Evolutionary conservation across 106 monocot genomes (phyloP), one percentile per base, ranked within the genome.

Genomic region (Narthecium ossifragum): DNA sequence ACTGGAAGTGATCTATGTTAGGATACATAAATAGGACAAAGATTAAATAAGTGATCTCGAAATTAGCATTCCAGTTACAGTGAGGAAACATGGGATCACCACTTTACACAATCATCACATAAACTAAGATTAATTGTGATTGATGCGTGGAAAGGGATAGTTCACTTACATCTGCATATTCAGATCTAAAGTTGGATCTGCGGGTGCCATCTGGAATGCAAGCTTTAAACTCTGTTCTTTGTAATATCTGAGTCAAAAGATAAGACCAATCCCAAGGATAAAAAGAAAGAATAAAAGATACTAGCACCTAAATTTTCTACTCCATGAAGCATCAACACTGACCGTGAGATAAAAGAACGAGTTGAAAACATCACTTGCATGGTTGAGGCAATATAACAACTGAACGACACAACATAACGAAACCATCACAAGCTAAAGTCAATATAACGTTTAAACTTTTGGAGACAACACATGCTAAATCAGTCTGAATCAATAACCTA

Each of bases 321-420:
- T 46, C 10, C 39, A 39, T 26, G 6, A 13, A 40, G 9, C 33
- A 27, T 62, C n/a, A 58, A 59, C 15, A 77, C 80, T 57, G 62
- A 98, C 96, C 96, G 62, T 59, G 73, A 55, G 45, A 73, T 51
- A 28, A 98, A 98, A 56, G 78, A 60, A 59, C 26, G 63, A 34
- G 87, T 84, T 26, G 84, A 81, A 47, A 98, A 91, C 33, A 87
- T 64, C 20, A 87, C 96, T 98, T 98, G 96, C 86, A 98, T 84
- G 18, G 67, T 76, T 39, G 96, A 90, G 46, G 96, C 86, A 81
- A 91, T 73, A 72, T 98, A 98, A 62, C 96, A 98, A 66, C 96
- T 98, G 81, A 47, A 51, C n/a, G n/a, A n/a, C n/a, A n/a, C n/a
- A n/a, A n/a, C n/a, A n/a, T n/a, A n/a, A n/a, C n/a, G n/a, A n/a